A percentile compares a stretch with the other conserved stretches of the same genome.
Evolutionary conservation across 2,329 filamentous ascomycete species (phyloP).

Genomic region (Colletotrichum cordylinicola): DNA sequence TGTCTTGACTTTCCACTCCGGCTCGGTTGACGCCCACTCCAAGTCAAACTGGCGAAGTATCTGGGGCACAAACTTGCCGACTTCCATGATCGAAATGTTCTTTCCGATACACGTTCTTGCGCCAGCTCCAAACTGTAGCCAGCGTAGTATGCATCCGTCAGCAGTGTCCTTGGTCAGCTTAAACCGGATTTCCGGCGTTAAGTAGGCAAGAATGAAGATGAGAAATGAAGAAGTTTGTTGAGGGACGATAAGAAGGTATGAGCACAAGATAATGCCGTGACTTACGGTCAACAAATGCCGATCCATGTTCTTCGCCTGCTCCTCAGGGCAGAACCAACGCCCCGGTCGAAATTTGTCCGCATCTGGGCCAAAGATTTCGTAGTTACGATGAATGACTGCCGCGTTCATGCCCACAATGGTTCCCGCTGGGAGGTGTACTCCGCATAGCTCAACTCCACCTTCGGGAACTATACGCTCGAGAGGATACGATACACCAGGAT

Average conservation of each 20-base stretch:
- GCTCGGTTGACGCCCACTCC: background rate
- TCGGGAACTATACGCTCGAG: background rate
- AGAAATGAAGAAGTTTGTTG: fast-evolving
- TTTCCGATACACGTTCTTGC: background rate
- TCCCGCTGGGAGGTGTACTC: background rate
- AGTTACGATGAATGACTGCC: background rate
- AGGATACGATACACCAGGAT: background rate
- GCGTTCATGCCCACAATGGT: background rate
- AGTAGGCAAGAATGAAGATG: background rate
- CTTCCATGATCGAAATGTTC: background rate
- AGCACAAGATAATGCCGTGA: background rate
- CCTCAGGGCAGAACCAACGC: background rate
- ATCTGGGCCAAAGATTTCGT: background rate
- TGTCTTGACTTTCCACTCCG: background rate
- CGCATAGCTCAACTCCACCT: background rate
- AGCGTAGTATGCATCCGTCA: background rate
- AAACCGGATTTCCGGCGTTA: fast-evolving
- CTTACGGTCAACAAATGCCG: background rate
- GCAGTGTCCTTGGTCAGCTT: background rate
- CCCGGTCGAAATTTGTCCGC: background rate
- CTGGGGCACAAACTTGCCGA: background rate
- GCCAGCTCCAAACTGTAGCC: background rate
- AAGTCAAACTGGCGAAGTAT: background rate
- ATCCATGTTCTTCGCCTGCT: background rate
- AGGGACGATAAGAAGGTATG: fast-evolving